Conservation (phyloP, 495 filamentous ascomycete genomes). For the Penicillium bialowiezense region DNA sequence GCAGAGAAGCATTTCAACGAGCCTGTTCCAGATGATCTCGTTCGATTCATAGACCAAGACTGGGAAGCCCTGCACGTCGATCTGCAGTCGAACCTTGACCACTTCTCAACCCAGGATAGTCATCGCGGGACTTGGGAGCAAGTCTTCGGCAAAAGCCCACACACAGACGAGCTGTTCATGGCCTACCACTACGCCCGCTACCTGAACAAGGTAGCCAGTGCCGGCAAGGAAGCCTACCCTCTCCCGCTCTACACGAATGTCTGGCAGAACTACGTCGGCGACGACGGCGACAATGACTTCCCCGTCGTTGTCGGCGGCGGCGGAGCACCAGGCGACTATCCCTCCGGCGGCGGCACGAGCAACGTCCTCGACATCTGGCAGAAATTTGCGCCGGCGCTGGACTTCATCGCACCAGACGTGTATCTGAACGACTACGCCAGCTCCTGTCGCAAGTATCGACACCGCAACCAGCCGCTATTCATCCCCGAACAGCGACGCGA, state of each 20-base stretch:
- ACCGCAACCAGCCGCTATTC: conserved; percentile 45
- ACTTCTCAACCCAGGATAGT: conserved; percentile 21
- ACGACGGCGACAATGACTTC: conserved; percentile 27
- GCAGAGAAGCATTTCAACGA: conserved; percentile 34
- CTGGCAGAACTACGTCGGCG: conserved; percentile 40
- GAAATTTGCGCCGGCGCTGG: conserved; percentile 38
- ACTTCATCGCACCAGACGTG: conserved; percentile 49
- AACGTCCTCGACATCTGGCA: conserved; percentile 48
- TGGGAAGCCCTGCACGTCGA: conserved; percentile 32
- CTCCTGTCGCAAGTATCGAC: conserved; percentile 42
- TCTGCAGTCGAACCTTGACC: conserved; percentile 22
- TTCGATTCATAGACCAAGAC: conserved; percentile 27
- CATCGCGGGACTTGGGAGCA: conserved; percentile 31
- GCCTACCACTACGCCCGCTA: conserved; percentile 46
- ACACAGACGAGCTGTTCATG: conserved; percentile 52
- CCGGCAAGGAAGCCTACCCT: conserved; percentile 39
- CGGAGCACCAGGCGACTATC: conserved; percentile 42
- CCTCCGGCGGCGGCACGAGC: conserved; percentile 39
- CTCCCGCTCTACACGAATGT: conserved; percentile 49
- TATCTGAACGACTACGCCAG: conserved; percentile 43
- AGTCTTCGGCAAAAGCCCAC: conserved; percentile 36
- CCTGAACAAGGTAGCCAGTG: conserved; percentile 39
- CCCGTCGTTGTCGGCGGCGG: conserved; percentile 44
- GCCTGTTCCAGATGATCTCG: conserved; percentile 32
- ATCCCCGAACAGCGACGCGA: conserved; percentile 51